Conservation (phyloP, 306 rosid genomes). For the Rosa chinensis region DNA sequence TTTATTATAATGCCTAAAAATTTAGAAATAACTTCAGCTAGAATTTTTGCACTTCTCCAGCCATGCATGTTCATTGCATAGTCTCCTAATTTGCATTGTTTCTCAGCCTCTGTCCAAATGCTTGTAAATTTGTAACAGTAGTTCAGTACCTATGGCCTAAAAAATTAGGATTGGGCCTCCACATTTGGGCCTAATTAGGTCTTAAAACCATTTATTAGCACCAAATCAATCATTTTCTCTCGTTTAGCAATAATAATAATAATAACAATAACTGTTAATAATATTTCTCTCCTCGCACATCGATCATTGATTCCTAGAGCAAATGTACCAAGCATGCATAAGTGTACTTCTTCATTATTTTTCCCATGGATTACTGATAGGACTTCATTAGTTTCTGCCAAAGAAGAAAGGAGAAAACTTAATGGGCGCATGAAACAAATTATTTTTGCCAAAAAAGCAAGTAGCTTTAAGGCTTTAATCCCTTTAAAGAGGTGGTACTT, state of each 20-base stretch:
- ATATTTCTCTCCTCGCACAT: background rate
- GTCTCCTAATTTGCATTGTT: no score
- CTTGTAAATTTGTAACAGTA: no score
- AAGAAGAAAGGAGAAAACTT: slow-evolving; percentile 4
- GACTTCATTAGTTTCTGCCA: background rate
- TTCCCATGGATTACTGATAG: background rate
- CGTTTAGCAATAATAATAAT: no score
- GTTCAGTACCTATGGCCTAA: background rate
- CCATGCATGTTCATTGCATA: no score
- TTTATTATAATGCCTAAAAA: no score
- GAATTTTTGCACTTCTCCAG: no score
- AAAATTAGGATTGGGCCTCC: background rate
- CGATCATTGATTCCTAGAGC: background rate
- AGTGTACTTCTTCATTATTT: background rate
- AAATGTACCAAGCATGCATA: background rate
- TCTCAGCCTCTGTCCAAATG: no score
- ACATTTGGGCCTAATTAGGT: background rate
- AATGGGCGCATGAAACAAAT: slow-evolving; percentile 8
- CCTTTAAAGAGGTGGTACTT: slow-evolving; percentile 28
- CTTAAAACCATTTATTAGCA: no score
- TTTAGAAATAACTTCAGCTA: no score
- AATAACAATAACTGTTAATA: background rate
- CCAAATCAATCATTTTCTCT: no score
- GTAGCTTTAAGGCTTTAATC: background rate
- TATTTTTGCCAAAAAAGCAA: slow-evolving; percentile 7